Base-by-base conservation (phyloP, 2,329 filamentous ascomycete species). In the Colletotrichum incanum region DNA sequence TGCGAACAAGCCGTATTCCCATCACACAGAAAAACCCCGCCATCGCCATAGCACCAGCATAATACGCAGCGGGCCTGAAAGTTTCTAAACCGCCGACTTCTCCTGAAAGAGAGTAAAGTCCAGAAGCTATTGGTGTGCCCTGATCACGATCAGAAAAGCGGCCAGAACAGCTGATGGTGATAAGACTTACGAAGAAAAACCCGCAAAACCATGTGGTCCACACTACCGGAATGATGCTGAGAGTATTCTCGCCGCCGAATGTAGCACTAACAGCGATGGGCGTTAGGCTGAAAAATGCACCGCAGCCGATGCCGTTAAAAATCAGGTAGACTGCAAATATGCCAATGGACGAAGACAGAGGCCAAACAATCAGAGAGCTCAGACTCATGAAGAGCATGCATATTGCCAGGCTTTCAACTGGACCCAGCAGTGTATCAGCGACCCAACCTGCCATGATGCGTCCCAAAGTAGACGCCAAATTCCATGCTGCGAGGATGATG, bases 121-220 rank as follows among this genome's bases (percentile, higher is more conserved):
- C 72, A 0, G 78, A 77, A 6, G 76, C 77, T 26, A 79, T 78
- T 0, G 78, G 78, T 0, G 78, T 77, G 18, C 78, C 78, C 77
- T 79, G 18, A 1, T 41, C 8, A 1, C 2, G 18, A 26, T 45
- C 9, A 50, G 23, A 16, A 20, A 26, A 55, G 9, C 4, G 2
- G 3, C 8, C n/a, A 23, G 1, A 16, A 1, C 14, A 11, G 18
- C n/a, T 6, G 4, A 12, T 20, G 23, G 20, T 23, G 12, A 31
- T 2, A 7, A 18, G 20, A 65, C 77, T 74, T 23, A 79, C 78
- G 18, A 79, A 76, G 37, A 78, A 78, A 63, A 77, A 79, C 0
- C 78, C 78, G 52, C 77, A 78, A 14, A 78, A 76, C 77, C 78
- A 79, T 0, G 75, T 72, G 18, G 74, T 74, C 78, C 78, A 79